Conservation (phyloP, 1,284 basidiomycete species). For the Sphaerobolus stellatus region DNA sequence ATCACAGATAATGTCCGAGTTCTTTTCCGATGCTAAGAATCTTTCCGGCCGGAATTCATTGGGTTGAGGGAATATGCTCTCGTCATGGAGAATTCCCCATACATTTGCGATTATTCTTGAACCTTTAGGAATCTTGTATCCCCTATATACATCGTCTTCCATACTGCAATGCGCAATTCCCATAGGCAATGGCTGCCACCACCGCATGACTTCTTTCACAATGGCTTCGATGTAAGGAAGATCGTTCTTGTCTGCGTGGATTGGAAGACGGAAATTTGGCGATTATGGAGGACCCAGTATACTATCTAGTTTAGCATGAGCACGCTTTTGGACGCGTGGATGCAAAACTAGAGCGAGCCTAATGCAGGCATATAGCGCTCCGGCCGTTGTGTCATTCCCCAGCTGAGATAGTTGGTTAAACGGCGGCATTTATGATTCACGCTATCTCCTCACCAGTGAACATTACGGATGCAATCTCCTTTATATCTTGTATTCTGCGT, state of each 20-base stretch:
- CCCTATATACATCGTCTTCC: conserved; percentile 15
- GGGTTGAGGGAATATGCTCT: not conserved
- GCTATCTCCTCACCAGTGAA: too few relatives aligned
- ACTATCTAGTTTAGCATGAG: conserved; percentile 30
- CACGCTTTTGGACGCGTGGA: conserved; percentile 28
- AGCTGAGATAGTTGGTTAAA: too few relatives aligned
- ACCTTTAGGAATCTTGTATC: conserved; percentile 19
- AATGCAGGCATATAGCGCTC: too few relatives aligned
- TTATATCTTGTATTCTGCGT: too few relatives aligned
- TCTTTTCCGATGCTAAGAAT: conserved; percentile 16
- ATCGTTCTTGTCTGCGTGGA: conserved; percentile 26
- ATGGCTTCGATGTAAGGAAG: conserved; percentile 30
- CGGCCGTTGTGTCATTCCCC: too few relatives aligned
- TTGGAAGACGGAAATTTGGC: conserved; percentile 33
- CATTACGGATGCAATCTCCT: too few relatives aligned
- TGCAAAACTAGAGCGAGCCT: conserved; percentile 26
- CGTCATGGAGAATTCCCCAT: conserved; percentile 10
- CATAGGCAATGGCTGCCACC: conserved; percentile 6
- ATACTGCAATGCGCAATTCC: conserved; percentile 19
- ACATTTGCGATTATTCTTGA: conserved; percentile 16
- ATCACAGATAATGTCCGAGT: conserved; percentile 22
- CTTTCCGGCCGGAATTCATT: conserved; percentile 1
- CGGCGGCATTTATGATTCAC: too few relatives aligned
- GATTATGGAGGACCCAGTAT: conserved; percentile 24
- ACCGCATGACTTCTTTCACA: conserved; percentile 29